Evolutionary conservation across 306 rosid species (phyloP), one percentile per base, ranked within the genome.

Genomic region (Pyrus communis): DNA sequence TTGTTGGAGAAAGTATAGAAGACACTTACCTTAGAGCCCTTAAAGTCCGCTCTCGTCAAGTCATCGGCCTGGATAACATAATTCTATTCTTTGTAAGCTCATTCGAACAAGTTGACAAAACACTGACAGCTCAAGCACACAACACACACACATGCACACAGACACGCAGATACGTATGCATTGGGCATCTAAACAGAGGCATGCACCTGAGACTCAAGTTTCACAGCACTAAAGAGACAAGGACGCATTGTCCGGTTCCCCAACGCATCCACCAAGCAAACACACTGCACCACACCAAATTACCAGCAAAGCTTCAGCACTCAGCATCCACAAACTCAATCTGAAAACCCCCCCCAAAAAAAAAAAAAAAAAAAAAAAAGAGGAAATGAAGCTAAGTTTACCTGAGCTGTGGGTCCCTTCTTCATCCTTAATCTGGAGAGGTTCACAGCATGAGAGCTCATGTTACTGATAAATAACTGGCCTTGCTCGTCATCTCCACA

Each of bases 181-280:
- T 49, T 22, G 38, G 30, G n/a, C 35, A 66, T 52, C 60, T 49
- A 64, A 58, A 21, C 15, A 69, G 76, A 71, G 65, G 28, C 52
- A 63, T n/a, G 66, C 75, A 94, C 98, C 96, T 90, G 88, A 79
- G 90, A 84, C 89, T 90, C 88, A 82, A 92, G 85, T 86, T 89
- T 95, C 69, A 90, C 97, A 28, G 97, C 97, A 83, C 83, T 92
- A 9, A 97, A 89, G 77, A 95, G 96, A 84, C 89, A 90, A 45
- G 98, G 98, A 21, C 99, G 96, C 99, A 92, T 90, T 31, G 99
- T 95, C 13, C 99, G 96, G 76, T 92, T 92, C 19, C 93, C 97
- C 81, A 70, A 46, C 2, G 77, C 89, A 77, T 95, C 99, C 73
- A 95, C 97, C 87, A 95, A 83, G 90, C 99, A 95, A 85, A 95